A percentile compares a stretch with the other conserved stretches of the same genome.
These are phyloP conservation scores for Pholiota adiposa DNA, from an alignment of 1,284 basidiomycete species.

Conservation along the genomic window DNA sequence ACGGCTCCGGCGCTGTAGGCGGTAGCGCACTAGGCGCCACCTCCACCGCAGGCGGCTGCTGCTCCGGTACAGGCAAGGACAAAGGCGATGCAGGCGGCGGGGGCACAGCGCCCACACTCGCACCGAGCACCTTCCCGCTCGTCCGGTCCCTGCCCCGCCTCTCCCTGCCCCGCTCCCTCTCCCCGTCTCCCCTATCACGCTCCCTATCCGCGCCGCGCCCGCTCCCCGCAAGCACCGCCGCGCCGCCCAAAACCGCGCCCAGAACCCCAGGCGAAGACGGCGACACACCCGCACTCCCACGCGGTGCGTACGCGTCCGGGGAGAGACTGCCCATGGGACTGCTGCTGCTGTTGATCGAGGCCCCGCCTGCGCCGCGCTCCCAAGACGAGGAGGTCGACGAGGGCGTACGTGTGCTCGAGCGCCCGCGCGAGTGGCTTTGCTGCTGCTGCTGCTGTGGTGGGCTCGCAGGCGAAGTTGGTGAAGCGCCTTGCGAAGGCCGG, in stretches of 20 bases:
- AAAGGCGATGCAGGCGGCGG: constrained; percentile 4
- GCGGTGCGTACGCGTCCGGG: constrained; percentile 49
- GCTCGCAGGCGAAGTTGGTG: neutral
- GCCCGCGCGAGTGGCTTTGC: constrained; percentile 43
- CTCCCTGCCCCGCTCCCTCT: constrained; percentile 32
- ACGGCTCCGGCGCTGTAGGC: neutral
- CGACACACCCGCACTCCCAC: constrained; percentile 33
- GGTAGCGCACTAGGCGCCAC: no score
- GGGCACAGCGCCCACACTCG: constrained; percentile 42
- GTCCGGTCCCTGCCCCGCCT: constrained; percentile 46
- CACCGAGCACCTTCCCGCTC: constrained; percentile 45
- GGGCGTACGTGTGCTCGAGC: constrained; percentile 57
- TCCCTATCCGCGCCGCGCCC: constrained; percentile 15
- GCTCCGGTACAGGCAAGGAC: neutral
- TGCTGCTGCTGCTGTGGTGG: constrained; percentile 6
- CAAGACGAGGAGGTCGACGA: constrained; percentile 49
- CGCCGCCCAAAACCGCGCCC: constrained; percentile 21
- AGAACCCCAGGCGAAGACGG: neutral
- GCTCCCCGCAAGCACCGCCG: constrained; percentile 22
- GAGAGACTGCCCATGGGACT: constrained; percentile 60
- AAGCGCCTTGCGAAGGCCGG: constrained; percentile 25
- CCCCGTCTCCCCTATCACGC: constrained; percentile 17
- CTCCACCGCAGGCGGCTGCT: neutral
- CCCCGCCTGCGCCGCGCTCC: constrained; percentile 27
- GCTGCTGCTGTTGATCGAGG: constrained; percentile 30